Evolutionary conservation across 495 filamentous ascomycete genomes (phyloP).

Genomic region (Aspergillus diversus): DNA sequence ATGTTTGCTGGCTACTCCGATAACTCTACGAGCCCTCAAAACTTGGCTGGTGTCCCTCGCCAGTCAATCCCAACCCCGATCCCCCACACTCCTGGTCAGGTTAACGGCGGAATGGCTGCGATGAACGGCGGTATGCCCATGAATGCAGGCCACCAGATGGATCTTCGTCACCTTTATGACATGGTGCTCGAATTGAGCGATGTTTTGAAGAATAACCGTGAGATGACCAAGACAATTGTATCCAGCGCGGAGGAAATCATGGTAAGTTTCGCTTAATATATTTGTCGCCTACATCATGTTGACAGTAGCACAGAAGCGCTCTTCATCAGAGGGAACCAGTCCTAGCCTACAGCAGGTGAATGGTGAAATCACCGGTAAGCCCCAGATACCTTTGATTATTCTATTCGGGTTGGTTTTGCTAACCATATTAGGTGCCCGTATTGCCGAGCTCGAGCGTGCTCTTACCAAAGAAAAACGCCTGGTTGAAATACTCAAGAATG

Average conservation of each 20-base stretch:
- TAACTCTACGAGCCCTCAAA: slow-evolving; percentile 33
- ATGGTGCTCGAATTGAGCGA: slow-evolving; percentile 82
- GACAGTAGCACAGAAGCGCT: slow-evolving; percentile 41
- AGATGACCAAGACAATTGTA: slow-evolving; percentile 74
- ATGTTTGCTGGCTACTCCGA: slow-evolving; percentile 42
- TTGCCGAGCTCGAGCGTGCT: slow-evolving; percentile 55
- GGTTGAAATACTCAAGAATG: slow-evolving; percentile 49
- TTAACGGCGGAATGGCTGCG: slow-evolving; percentile 65
- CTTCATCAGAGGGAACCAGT: slow-evolving; percentile 46
- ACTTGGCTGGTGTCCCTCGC: slow-evolving; percentile 42
- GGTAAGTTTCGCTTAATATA: slow-evolving; percentile 35
- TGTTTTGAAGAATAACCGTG: slow-evolving; percentile 75
- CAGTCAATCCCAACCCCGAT: slow-evolving; percentile 41
- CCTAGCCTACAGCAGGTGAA: slow-evolving; percentile 52
- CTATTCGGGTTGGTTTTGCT: not conserved
- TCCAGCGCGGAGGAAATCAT: slow-evolving; percentile 65
- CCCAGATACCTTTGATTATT: not conserved
- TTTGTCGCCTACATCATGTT: slow-evolving; percentile 11
- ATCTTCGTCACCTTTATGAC: slow-evolving; percentile 81
- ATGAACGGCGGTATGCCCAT: slow-evolving; percentile 62
- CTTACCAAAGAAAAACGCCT: slow-evolving; percentile 54
- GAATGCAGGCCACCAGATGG: slow-evolving; percentile 83
- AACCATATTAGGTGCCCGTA: slow-evolving; percentile 44
- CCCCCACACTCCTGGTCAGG: slow-evolving; percentile 42
- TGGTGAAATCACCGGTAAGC: slow-evolving; percentile 50